Percentiles rank a stretch among this genome's conserved stretches.
Conservation (phyloP, 495 filamentous ascomycete genomes). For the Aspergillus coremiiformis region DNA sequence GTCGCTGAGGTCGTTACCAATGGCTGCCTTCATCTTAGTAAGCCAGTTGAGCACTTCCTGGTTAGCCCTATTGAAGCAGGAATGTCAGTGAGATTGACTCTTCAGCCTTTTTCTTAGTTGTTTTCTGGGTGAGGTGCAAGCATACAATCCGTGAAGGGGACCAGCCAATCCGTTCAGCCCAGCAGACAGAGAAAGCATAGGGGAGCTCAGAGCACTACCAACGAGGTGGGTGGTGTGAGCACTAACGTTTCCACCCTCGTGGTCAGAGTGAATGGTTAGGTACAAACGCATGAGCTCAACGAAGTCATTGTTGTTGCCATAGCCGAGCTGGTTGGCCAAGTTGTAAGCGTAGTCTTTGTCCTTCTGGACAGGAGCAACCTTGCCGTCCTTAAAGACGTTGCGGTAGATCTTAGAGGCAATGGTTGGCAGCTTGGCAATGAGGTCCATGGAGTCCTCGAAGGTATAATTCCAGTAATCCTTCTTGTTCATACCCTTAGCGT, state of each 20-base stretch:
- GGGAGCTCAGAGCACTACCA: constrained; percentile 92
- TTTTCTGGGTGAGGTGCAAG: not conserved
- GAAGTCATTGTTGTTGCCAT: constrained; percentile 91
- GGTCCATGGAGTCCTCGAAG: constrained; percentile 99
- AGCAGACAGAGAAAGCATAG: constrained; percentile 90
- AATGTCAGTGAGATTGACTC: constrained; percentile 11
- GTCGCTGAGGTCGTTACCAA: constrained; percentile 93
- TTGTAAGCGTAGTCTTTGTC: constrained; percentile 99
- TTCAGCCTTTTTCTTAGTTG: not conserved
- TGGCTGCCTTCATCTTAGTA: constrained; percentile 91
- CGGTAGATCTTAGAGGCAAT: constrained; percentile 98
- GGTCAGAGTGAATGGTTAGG: constrained; percentile 98
- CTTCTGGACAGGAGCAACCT: constrained; percentile 89
- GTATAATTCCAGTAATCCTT: constrained; percentile 98
- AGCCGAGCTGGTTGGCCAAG: constrained; percentile 97
- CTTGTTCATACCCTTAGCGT: constrained; percentile 98
- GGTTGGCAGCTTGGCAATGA: constrained; percentile 98
- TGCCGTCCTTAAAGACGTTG: constrained; percentile 99
- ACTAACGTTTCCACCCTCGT: constrained; percentile 97
- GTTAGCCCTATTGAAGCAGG: constrained; percentile 56
- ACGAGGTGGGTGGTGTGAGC: constrained; percentile 98
- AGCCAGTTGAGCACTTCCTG: constrained; percentile 99
- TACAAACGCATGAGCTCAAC: constrained; percentile 97
- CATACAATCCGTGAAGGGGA: constrained; percentile 86
- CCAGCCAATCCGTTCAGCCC: constrained; percentile 96